These are phyloP conservation scores for Chaetomium tenue DNA, from an alignment of 495 filamentous ascomycete genomes.

Conservation along the genomic window DNA sequence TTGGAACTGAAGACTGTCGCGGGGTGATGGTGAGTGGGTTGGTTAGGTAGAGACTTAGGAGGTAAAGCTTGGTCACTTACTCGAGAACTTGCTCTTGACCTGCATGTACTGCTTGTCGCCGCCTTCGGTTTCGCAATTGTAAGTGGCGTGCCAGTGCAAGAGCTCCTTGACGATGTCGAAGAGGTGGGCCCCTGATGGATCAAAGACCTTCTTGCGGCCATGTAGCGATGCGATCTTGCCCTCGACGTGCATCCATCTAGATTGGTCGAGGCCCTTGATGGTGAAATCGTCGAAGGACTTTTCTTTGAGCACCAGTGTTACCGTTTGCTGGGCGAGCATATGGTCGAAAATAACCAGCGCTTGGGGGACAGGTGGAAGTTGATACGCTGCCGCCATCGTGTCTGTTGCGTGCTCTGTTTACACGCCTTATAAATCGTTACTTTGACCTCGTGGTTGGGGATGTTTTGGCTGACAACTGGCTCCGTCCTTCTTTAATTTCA, in stretches of 20 bases:
- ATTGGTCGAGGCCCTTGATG: conserved; percentile 47
- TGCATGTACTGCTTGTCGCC: conserved; percentile 46
- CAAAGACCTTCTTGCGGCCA: conserved; percentile 48
- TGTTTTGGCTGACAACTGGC: too few species aligned
- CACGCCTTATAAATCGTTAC: too few species aligned
- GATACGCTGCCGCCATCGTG: conserved; percentile 7
- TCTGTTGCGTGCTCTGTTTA: too few species aligned
- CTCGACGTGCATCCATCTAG: conserved; percentile 52
- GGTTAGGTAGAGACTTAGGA: neutral
- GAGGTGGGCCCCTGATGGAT: conserved; percentile 47
- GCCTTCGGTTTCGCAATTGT: conserved; percentile 36
- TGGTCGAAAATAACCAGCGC: conserved; percentile 50
- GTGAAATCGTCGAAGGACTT: conserved; percentile 58
- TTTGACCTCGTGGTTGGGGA: too few species aligned
- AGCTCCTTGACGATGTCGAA: conserved; percentile 55
- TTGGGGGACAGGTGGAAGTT: conserved; percentile 38
- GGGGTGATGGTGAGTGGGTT: neutral
- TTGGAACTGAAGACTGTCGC: conserved; percentile 46
- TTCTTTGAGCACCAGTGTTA: conserved; percentile 55
- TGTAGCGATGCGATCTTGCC: conserved; percentile 44
- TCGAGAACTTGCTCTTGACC: conserved; percentile 49
- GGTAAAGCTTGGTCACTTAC: too few species aligned
- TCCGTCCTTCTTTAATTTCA: too few species aligned
- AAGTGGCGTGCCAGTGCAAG: conserved; percentile 51
- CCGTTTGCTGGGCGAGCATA: conserved; percentile 47